phyloP scores from a whole-genome alignment of 176 grass and related monocot species.

The Dendrocalamus sinicus region DNA sequence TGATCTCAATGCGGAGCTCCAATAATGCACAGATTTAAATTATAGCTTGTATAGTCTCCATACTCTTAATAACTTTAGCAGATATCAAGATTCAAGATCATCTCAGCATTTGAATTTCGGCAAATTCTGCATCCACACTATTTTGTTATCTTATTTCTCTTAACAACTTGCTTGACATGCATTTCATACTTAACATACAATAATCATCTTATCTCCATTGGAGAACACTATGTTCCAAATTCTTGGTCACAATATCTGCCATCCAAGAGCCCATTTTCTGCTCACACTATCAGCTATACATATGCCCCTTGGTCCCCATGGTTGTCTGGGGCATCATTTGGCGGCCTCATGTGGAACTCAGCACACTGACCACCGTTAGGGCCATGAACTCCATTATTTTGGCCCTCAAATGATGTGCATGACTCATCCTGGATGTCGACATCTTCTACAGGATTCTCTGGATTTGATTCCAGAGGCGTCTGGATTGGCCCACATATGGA shows the following conservation, averaged over 20 bases:
- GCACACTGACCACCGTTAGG: neutral
- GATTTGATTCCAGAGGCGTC: slow-evolving; percentile 28
- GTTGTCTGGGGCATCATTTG: slow-evolving; percentile 17
- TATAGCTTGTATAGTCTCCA: neutral
- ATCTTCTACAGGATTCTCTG: neutral
- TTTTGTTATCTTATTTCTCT: slow-evolving; percentile 3
- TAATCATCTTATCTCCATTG: slow-evolving; percentile 10
- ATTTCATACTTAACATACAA: neutral
- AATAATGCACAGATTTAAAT: neutral
- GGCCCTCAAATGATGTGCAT: slow-evolving; percentile 43
- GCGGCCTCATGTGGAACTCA: slow-evolving; percentile 26
- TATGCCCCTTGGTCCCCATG: neutral
- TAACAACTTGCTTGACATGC: neutral
- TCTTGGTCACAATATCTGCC: slow-evolving; percentile 29
- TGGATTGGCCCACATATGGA: slow-evolving; percentile 3
- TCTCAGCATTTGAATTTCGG: slow-evolving; percentile 8
- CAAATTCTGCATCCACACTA: neutral
- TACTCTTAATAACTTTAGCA: neutral
- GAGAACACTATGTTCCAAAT: slow-evolving; percentile 40
- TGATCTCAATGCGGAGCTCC: neutral
- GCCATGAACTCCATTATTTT: slow-evolving; percentile 23
- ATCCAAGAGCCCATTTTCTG: slow-evolving; percentile 51
- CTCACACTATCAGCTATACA: slow-evolving; percentile 27
- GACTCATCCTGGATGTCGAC: slow-evolving; percentile 37
- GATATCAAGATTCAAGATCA: neutral